Evolutionary conservation across 2,329 filamentous ascomycete genomes (phyloP).

Genomic region (Aureobasidium sp.): DNA sequence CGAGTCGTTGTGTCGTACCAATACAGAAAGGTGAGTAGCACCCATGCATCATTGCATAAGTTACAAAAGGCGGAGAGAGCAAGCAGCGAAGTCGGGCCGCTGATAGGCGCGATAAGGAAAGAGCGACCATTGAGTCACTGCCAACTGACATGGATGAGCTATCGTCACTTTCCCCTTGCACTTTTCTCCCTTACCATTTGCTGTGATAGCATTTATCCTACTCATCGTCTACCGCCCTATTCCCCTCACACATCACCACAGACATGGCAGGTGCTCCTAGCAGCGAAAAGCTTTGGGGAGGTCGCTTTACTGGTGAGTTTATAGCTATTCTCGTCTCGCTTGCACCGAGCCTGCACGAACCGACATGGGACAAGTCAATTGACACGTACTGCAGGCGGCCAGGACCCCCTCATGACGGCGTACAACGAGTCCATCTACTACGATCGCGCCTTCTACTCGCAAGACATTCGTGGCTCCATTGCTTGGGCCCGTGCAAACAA

Average conservation of each 20-base stretch:
- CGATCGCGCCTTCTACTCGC: slow-evolving; percentile 66
- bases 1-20: slow-evolving; percentile 16
- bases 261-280: slow-evolving; percentile 20
- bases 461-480: slow-evolving; percentile 73
- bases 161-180: not conserved
- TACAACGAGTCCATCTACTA: slow-evolving; percentile 78
- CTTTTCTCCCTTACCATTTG: not conserved
- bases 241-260: not conserved
- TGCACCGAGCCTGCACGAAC: too few relatives aligned
- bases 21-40: not conserved
- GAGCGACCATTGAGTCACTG: slow-evolving; percentile 1
- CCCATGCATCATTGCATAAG: not conserved
- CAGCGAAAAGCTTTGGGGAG: slow-evolving; percentile 51
- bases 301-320: slow-evolving; percentile 48
- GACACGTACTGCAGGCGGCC: slow-evolving; percentile 47
- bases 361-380: not conserved
- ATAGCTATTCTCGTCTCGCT: not conserved
- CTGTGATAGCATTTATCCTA: too few relatives aligned
- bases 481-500: slow-evolving; percentile 74
- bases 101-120: slow-evolving; percentile 13
- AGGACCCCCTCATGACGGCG: slow-evolving; percentile 76
- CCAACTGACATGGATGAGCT: not conserved
- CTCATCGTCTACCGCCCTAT: too few relatives aligned
- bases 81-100: not conserved
- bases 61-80: not conserved